A percentile compares a stretch with the other conserved stretches of the same genome.
Evolutionary conservation across 1,284 basidiomycete genomes (phyloP).

Genomic region (Naganishia cerealis): DNA sequence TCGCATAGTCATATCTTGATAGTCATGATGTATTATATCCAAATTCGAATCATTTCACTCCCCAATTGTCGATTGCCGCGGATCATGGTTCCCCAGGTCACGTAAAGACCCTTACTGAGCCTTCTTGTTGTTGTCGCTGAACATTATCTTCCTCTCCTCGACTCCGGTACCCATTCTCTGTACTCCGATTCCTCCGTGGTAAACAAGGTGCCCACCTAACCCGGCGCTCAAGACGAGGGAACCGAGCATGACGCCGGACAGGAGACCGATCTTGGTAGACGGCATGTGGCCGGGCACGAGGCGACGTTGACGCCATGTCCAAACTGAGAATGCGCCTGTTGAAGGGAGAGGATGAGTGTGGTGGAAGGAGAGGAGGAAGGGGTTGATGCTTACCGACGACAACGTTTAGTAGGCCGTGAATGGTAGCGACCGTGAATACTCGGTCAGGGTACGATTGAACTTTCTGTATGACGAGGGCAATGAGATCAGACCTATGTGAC

Average conservation of each 20-base stretch:
- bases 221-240: constrained; percentile 19
- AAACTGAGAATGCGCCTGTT: constrained; percentile 28
- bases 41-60: too few relatives aligned
- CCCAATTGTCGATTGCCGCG: too few relatives aligned
- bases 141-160: constrained; percentile 32
- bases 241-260: constrained; percentile 19
- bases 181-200: constrained; percentile 22
- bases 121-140: constrained; percentile 11
- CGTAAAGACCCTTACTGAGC: constrained; percentile 10
- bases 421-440: constrained; percentile 28
- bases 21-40: too few relatives aligned
- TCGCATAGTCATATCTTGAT: too few relatives aligned
- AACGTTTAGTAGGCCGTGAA: constrained; percentile 29
- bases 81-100: too few relatives aligned
- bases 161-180: constrained; percentile 28
- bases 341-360: background rate
- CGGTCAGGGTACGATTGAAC: constrained; percentile 28
- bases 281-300: constrained; percentile 30
- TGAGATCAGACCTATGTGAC: background rate
- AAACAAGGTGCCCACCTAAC: constrained; percentile 8
- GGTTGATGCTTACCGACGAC: constrained; percentile 23
- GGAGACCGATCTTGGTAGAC: constrained; percentile 15
- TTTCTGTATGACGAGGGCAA: constrained; percentile 1
- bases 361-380: background rate
- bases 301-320: constrained; percentile 27